These are phyloP conservation scores for Penicillium tannophilum DNA, from an alignment of 495 filamentous ascomycete species.

Conservation along the genomic window DNA sequence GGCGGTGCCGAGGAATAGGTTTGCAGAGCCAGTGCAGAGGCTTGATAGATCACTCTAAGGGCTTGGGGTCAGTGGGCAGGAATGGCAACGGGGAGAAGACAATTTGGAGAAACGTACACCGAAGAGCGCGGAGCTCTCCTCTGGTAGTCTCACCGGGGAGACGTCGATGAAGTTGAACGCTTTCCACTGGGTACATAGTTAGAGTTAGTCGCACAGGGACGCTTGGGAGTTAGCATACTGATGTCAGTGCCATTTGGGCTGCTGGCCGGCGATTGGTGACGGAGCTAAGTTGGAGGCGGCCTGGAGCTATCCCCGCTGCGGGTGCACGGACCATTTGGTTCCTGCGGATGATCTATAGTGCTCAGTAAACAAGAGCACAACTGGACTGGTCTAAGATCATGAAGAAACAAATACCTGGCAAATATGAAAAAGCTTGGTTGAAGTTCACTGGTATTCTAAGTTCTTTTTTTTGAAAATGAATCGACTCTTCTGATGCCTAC, in stretches of 20 bases:
- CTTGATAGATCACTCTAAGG: constrained; percentile 61
- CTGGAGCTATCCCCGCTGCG: constrained; percentile 31
- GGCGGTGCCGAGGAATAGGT: constrained; percentile 82
- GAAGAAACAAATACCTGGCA: background rate
- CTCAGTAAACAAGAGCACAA: background rate
- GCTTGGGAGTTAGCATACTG: constrained; percentile 28
- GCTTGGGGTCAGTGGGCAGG: background rate
- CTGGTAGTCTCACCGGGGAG: constrained; percentile 75
- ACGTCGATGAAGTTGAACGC: constrained; percentile 99
- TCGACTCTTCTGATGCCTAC: too few species aligned
- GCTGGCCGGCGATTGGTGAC: constrained; percentile 33
- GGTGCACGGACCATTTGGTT: constrained; percentile 28
- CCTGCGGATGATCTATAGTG: constrained; percentile 3
- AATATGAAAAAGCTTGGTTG: background rate
- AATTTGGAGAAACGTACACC: constrained; percentile 54
- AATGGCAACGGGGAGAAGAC: constrained; percentile 2
- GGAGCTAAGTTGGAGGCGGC: constrained; percentile 21
- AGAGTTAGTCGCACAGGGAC: background rate
- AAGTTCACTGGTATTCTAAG: too few species aligned
- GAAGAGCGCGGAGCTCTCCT: constrained; percentile 66
- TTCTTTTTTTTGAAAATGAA: too few species aligned
- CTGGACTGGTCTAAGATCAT: background rate
- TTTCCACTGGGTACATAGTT: constrained; percentile 73
- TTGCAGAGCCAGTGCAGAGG: constrained; percentile 85
- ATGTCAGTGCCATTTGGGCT: constrained; percentile 52